Base-by-base conservation (phyloP, 106 monocot genomes). In the Acorus gramineus region DNA sequence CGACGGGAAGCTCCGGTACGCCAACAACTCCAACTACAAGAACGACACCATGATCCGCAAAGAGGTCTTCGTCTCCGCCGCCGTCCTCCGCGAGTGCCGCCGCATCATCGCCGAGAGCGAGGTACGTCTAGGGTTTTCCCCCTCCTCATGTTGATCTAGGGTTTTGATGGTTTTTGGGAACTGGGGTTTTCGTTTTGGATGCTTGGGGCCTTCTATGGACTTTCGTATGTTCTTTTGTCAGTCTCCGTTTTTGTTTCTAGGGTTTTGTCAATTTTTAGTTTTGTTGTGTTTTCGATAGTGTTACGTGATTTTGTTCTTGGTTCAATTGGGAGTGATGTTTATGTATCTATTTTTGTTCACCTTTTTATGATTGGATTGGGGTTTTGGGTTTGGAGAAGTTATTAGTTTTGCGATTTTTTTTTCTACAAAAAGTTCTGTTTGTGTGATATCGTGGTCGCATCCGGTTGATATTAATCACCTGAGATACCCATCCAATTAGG, bases 1-100 rank as follows among this genome's bases (percentile, higher is more conserved):
- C 57, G 93, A 93, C 66, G 93, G 93, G 9, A 93, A 89, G 77
- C 89, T 93, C 53, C 85, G 93, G 12, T 93, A 93, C 69, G 93
- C 89, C 60, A 93, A 93, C 86, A 93, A 93, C 73, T 93, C 93
- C 56, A 93, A 93, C 83, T 93, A 93, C 86, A 93, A 93, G 79
- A 93, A 93, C 81, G 93, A 93, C 70, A 93, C 93, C 72, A 93
- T 93, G 83, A 93, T 93, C 78, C 93, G 93, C 72, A 93, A 89
- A 73, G 93, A 93, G 81, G 83, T 94, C 62, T 94, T 86, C 82
- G 70, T 94, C 71, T 82, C 86, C 51, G 84, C 89, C n/a, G 72
- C 89, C 50, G 89, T 89, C 52, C 75, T 89, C 56, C 89, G 89
- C 63, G 93, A 94, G 74, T 89, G 86, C 86, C 86, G 86, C 70